Base-by-base conservation (phyloP, 768 basidiomycete genomes). In the Naganishia vishniacii region DNA sequence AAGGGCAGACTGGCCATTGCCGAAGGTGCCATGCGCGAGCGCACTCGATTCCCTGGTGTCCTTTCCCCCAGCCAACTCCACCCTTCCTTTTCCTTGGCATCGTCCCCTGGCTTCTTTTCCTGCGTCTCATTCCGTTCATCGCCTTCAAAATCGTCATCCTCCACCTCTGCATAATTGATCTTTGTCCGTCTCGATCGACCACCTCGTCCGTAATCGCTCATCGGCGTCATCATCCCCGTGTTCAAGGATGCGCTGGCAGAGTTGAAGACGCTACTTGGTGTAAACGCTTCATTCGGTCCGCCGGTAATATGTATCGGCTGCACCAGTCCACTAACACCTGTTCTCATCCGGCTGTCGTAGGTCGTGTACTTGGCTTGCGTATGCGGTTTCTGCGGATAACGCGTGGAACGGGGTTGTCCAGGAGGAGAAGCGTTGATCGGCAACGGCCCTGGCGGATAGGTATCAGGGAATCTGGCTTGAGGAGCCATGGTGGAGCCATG, bases 41-140 rank as follows among this genome's bases (percentile, higher is more conserved):
- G 49, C 56, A 48, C 60, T 70, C 88, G 87, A 66, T 84, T 84
- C 3, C 85, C 81, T 0, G 94, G 91, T 1, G 91, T 89, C 0
- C 91, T 81, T 80, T 85, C 81, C 0, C 94, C 94, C 61, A 98
- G 78, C 78, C 92, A 98, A 67, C 87, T 92, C 80, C 91, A 89
- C 49, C 91, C 89, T 75, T 77, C 67, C 64, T 80, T 64, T 70
- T 75, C 68, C 64, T 77, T 15, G 68, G 69, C 61, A 69, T 75
- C 59, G 67, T 69, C 70, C 67, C 75, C 20, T 48, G 82, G 83
- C 53, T 82, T 81, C 26, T 80, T 83, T 77, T 40, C 44, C 34
- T 58, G 59, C 20, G 46, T 25, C 51, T 12, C 32, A 56, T 28
- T 41, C 32, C 37, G 37, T 6, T 51, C 89, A 70, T 90, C 90